These are phyloP conservation scores for Aspergillus cejpii DNA, from an alignment of 2,329 filamentous ascomycete species.

Conservation along the genomic window DNA sequence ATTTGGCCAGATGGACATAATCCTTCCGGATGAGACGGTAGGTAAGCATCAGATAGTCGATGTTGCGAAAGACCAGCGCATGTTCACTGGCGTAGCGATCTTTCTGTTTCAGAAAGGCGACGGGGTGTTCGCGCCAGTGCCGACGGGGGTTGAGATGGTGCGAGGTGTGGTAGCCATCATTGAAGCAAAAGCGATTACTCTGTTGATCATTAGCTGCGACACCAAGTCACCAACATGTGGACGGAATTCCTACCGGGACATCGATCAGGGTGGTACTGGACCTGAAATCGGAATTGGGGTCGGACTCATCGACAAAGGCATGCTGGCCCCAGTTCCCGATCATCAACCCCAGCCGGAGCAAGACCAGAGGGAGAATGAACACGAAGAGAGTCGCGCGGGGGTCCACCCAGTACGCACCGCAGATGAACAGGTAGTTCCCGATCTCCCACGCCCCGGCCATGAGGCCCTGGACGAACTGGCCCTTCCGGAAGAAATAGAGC, in stretches of 20 bases:
- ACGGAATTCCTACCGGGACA: slow-evolving; percentile 56
- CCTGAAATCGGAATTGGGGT: slow-evolving; percentile 70
- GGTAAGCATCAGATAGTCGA: slow-evolving; percentile 74
- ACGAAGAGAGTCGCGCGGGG: slow-evolving; percentile 56
- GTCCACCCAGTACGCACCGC: slow-evolving; percentile 48
- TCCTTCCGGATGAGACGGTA: slow-evolving; percentile 62
- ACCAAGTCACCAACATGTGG: not conserved
- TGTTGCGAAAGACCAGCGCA: slow-evolving; percentile 71
- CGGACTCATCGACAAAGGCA: slow-evolving; percentile 67
- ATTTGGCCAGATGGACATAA: slow-evolving; percentile 61
- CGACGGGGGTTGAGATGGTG: slow-evolving; percentile 37
- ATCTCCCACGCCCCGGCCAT: slow-evolving; percentile 58
- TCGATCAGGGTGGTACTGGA: slow-evolving; percentile 76
- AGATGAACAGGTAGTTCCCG: slow-evolving; percentile 49
- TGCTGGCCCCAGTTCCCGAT: slow-evolving; percentile 81
- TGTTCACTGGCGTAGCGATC: slow-evolving; percentile 58
- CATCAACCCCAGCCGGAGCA: slow-evolving; percentile 68
- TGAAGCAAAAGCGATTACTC: slow-evolving; percentile 77
- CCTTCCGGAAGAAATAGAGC: slow-evolving; percentile 61
- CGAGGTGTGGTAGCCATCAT: slow-evolving; percentile 75
- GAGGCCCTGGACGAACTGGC: slow-evolving; percentile 49
- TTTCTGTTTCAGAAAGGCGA: slow-evolving; percentile 65
- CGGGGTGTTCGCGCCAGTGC: slow-evolving; percentile 75
- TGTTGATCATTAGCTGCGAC: slow-evolving; percentile 27
- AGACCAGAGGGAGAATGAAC: slow-evolving; percentile 58